phyloP scores from a whole-genome alignment of 2,329 filamentous ascomycete genomes.

The Spiromastix sp. region DNA sequence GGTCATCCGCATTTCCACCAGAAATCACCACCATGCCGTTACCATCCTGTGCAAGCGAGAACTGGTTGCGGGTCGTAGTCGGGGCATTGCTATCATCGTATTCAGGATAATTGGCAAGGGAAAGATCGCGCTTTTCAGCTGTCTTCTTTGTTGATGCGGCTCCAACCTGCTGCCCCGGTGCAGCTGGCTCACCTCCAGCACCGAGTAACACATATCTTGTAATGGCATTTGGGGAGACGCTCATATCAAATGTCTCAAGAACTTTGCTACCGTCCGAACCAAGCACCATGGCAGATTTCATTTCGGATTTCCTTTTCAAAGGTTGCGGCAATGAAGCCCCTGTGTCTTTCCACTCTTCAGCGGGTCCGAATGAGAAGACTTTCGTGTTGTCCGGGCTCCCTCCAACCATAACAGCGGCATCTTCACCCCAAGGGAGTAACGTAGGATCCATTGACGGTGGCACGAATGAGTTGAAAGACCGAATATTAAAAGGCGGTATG shows the following conservation, averaged over 20 bases:
- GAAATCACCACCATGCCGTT: constrained; percentile 62
- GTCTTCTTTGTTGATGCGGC: constrained; percentile 11
- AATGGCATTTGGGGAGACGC: constrained; percentile 62
- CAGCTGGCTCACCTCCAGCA: constrained; percentile 42
- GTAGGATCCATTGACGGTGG: constrained; percentile 59
- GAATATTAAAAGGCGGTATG: constrained; percentile 52
- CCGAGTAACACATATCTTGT: constrained; percentile 58
- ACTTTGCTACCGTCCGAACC: constrained; percentile 69
- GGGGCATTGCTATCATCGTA: constrained; percentile 72
- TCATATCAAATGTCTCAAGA: constrained; percentile 68
- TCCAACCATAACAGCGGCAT: constrained; percentile 63
- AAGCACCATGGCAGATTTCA: constrained; percentile 55
- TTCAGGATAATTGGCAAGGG: constrained; percentile 56
- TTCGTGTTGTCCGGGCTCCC: constrained; percentile 55
- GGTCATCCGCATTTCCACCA: constrained; percentile 59
- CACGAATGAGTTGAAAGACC: constrained; percentile 46
- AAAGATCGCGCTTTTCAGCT: constrained; percentile 42
- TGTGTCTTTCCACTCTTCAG: constrained; percentile 56
- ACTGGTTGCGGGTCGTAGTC: constrained; percentile 52
- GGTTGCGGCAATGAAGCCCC: constrained; percentile 53
- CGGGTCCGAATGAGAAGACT: constrained; percentile 61
- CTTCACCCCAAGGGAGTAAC: constrained; percentile 62
- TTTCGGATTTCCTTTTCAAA: constrained; percentile 47
- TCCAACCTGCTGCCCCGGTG: constrained; percentile 41
- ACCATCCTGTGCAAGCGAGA: constrained; percentile 58